phyloP scores from a whole-genome alignment of 2,329 filamentous ascomycete genomes.

The Botryotinia globosa region DNA sequence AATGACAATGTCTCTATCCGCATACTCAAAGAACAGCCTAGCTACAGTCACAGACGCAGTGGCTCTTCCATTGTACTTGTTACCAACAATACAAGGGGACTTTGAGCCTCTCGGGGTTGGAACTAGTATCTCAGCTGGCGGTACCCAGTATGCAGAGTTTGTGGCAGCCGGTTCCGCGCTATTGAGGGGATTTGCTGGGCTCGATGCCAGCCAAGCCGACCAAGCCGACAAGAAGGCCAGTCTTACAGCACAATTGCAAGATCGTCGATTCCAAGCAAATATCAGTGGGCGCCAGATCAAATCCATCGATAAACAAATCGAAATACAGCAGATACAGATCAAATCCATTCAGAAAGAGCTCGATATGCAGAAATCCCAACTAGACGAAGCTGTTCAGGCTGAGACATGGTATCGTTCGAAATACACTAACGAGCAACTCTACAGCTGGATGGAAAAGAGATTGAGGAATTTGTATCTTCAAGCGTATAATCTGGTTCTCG shows the following conservation, averaged over 20 bases:
- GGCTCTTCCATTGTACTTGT: not conserved
- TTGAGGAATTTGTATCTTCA: not conserved
- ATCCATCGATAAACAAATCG: not conserved
- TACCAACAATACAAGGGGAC: not conserved
- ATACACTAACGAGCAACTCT: constrained; percentile 2
- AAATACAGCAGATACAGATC: not conserved
- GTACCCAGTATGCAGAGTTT: not conserved
- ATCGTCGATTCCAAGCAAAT: not conserved
- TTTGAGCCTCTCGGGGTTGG: not conserved
- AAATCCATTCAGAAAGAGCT: constrained; percentile 4
- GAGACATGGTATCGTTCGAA: constrained; percentile 1
- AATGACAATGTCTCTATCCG: not conserved
- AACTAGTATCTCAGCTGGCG: not conserved
- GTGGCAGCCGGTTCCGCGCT: not conserved
- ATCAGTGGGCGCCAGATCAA: not conserved
- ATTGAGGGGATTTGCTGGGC: not conserved
- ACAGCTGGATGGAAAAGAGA: not conserved
- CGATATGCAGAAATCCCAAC: not conserved
- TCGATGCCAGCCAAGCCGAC: not conserved
- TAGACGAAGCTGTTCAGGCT: not conserved
- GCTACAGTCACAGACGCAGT: not conserved
- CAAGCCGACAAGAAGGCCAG: constrained; percentile 1
- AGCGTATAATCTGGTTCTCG: not conserved
- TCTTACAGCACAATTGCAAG: not conserved
- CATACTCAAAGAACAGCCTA: not conserved